Base-by-base conservation (phyloP, 129 eudicot species). In the Daucus carota region DNA sequence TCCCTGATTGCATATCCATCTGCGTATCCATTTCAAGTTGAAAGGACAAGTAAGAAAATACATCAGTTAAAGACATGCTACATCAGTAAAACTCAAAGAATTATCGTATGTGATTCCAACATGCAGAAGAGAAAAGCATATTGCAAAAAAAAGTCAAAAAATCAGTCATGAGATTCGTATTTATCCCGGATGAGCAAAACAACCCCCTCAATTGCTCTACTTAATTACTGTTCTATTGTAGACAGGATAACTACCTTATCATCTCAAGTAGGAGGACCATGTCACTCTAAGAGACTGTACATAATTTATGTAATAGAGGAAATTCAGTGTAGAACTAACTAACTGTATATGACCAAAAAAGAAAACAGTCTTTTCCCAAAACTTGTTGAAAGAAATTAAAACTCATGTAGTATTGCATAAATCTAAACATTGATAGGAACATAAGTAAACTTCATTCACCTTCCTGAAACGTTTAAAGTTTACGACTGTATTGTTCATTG, bases 391-490 rank as follows among this genome's bases (percentile, higher is more conserved):
- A n/a, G 9, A 40, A 80, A 26, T 46, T 57, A 36, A n/a, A 22
- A 54, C 45, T 18, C 36, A 17, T 34, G 20, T 50, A 6, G 22
- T 32, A 14, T 67, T 7, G 72, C 16, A 62, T 31, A 15, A 17
- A 33, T 33, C 44, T 65, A 17, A 26, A 65, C 8, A 26, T 38
- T 48, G 1, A 76, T 29, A 13, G 43, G 31, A 34, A 76, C 8
- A 41, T 33, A 43, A 76, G 73, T 26, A 42, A 40, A 50, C n/a
- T 43, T 73, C 48, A 47, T 72, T 80, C 45, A 93, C 98, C 96
- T 89, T 94, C 82, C 84, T 86, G 76, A 94, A 94, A 22, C 93
- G 90, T 80, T 94, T 94, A 75, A 94, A 94, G 83, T 91, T 85
- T 73, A 84, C 38, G 69, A 84, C 88, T 74, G 76, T 71, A 78